Conservation (phyloP, 768 basidiomycete species). For the Phallus indusiatus region DNA sequence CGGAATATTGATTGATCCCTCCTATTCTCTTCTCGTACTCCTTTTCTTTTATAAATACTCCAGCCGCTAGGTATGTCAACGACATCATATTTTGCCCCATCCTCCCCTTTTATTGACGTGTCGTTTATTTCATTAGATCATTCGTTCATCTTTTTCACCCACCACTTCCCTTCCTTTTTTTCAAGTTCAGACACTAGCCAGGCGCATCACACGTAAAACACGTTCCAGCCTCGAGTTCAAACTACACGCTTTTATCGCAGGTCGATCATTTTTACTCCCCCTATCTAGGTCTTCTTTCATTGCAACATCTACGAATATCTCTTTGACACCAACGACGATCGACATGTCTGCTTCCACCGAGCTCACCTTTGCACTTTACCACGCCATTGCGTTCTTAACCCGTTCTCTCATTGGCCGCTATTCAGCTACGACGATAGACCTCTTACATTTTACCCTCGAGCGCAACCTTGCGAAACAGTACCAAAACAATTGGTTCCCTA, state of each 20-base stretch:
- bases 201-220: slow-evolving; percentile 5
- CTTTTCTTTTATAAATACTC: background rate
- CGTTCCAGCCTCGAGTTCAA: slow-evolving; percentile 8
- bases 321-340: background rate
- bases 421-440: slow-evolving; percentile 52
- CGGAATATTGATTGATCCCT: background rate
- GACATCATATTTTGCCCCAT: background rate
- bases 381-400: slow-evolving; percentile 67
- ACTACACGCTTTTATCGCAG: slow-evolving; percentile 5
- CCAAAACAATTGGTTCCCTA: slow-evolving; percentile 54
- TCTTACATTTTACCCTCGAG: slow-evolving; percentile 64
- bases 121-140: background rate
- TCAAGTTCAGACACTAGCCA: slow-evolving; percentile 5
- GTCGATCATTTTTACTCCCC: slow-evolving; percentile 6
- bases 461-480: slow-evolving; percentile 64
- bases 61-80: slow-evolving; percentile 8
- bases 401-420: slow-evolving; percentile 49
- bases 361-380: slow-evolving; percentile 60
- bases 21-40: background rate
- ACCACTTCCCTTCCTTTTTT: background rate
- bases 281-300: background rate
- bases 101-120: background rate
- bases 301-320: background rate
- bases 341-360: slow-evolving; percentile 12
- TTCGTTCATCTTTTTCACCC: slow-evolving; percentile 7